Evolutionary conservation across 371 early-diverging fungal species (phyloP).

Genomic region (Mortierella sp.): DNA sequence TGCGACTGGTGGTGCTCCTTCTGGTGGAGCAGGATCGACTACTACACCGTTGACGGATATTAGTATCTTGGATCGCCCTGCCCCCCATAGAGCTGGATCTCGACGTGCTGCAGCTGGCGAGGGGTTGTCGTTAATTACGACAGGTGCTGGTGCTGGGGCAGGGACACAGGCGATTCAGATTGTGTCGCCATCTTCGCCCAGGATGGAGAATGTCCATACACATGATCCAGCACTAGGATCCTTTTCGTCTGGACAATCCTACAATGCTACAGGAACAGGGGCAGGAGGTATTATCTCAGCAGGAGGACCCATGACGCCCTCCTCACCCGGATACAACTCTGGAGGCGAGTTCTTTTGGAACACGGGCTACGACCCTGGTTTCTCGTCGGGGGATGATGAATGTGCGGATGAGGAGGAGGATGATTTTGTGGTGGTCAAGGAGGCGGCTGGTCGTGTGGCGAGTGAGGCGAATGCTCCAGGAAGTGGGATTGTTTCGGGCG

Average conservation of each 20-base stretch:
- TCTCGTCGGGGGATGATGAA: slow-evolving; percentile 43
- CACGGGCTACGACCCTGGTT: slow-evolving; percentile 10
- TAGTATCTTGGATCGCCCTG: slow-evolving; percentile 27
- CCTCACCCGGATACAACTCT: slow-evolving; percentile 37
- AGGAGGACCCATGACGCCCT: slow-evolving; percentile 36
- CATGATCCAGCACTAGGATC: slow-evolving; percentile 21
- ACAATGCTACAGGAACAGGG: background rate
- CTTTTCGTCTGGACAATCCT: slow-evolving; percentile 34
- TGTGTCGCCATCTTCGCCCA: slow-evolving; percentile 22
- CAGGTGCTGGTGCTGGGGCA: background rate
- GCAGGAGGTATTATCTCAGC: background rate
- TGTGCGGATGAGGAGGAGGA: slow-evolving; percentile 26
- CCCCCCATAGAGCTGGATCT: background rate
- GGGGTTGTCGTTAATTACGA: slow-evolving; percentile 31
- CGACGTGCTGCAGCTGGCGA: background rate
- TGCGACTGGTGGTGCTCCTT: background rate
- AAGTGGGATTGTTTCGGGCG: slow-evolving; percentile 44
- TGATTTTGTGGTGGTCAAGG: slow-evolving; percentile 24
- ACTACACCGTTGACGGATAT: background rate
- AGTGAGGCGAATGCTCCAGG: slow-evolving; percentile 43
- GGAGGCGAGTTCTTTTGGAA: slow-evolving; percentile 32
- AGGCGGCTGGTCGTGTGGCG: slow-evolving; percentile 42
- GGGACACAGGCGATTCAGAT: slow-evolving; percentile 30
- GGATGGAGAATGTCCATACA: slow-evolving; percentile 32
- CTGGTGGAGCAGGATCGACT: background rate